phyloP scores from a whole-genome alignment of 1,284 basidiomycete genomes.

The Trichosporon sp. region DNA sequence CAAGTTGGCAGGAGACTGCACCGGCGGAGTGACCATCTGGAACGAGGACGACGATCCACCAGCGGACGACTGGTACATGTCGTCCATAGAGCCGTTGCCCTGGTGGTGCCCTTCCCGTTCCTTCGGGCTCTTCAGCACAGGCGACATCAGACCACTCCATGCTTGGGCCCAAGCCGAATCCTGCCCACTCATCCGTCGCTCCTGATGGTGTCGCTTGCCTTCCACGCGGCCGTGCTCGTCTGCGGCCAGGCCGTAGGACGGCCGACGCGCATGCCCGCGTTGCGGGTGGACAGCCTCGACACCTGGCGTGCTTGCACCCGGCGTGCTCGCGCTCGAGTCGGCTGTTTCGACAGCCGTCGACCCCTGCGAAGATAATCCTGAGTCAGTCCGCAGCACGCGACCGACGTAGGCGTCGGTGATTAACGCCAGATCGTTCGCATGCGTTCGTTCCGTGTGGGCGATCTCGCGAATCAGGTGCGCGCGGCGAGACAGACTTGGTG shows the following conservation, averaged over 20 bases:
- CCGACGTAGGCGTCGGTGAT: slow-evolving; percentile 77
- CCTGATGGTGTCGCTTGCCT: slow-evolving; percentile 18
- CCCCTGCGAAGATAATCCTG: slow-evolving; percentile 34
- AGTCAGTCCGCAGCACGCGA: slow-evolving; percentile 39
- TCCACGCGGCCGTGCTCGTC: slow-evolving; percentile 19
- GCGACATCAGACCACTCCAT: slow-evolving; percentile 30
- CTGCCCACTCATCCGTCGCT: slow-evolving; percentile 27
- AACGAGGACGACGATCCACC: slow-evolving; percentile 21
- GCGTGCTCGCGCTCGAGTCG: slow-evolving; percentile 24
- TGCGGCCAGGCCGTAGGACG: slow-evolving; percentile 26
- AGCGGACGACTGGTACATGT: slow-evolving; percentile 14
- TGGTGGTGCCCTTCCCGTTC: slow-evolving; percentile 14
- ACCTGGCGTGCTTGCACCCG: not conserved
- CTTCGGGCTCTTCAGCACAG: slow-evolving; percentile 24
- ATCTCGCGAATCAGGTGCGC: slow-evolving; percentile 81
- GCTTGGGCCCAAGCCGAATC: slow-evolving; percentile 25
- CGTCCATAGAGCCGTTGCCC: slow-evolving; percentile 21
- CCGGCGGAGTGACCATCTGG: slow-evolving; percentile 1
- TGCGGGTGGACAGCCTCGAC: not conserved
- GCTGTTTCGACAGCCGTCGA: slow-evolving; percentile 24
- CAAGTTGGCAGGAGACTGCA: not conserved
- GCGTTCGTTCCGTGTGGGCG: slow-evolving; percentile 78
- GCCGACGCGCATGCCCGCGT: slow-evolving; percentile 24
- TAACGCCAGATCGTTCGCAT: slow-evolving; percentile 82
- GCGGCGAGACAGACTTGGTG: slow-evolving; percentile 65